Evolutionary conservation across 2,329 filamentous ascomycete species (phyloP), one percentile per base, ranked within the genome.

Genomic region (Neophaeococcomyces aloes): DNA sequence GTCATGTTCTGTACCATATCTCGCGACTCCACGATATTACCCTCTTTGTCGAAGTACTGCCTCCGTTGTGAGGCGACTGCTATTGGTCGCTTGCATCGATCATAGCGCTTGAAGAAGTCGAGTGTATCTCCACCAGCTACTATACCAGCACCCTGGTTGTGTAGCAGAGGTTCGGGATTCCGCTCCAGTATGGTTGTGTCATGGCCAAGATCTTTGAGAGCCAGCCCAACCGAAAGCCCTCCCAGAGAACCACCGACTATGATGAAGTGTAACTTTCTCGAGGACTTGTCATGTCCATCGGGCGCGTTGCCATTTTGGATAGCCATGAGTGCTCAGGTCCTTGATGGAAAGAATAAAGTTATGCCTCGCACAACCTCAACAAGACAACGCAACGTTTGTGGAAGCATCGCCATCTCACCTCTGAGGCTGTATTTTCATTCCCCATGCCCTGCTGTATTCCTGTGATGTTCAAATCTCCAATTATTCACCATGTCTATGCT

Each of bases 81-180:
- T 14, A 41, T n/a, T 3, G 64, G 57, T 42, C 60, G 60, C 21
- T 59, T 59, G 15, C 42, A 51, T 5, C 48, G 46, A 42, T 68
- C 65, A 48, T 69, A 67, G 10, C 58, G 50, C 35, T 61, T 48
- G 52, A 71, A 64, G 48, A 69, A 68, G 4, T 58, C 57, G 17
- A 66, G 62, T 0, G 62, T 62, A 36, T 70, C 63, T 7, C 63
- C 63, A 0, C 68, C 66, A 0, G 68, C 68, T 0, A 70, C 67
- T 17, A 71, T 67, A 2, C 68, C 68, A 4, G 68, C 68, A 6
- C 68, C 68, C 56, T 71, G 67, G 46, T 70, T 64, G 47, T 70
- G 66, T 4, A 71, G 56, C n/a, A 71, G 51, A 0, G 58, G 42
- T 27, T 34, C 61, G 1, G 64, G 59, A 27, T 66, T 66, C 15